These are phyloP conservation scores for Magnaporthiopsis poae DNA, from an alignment of 2,329 filamentous ascomycete genomes.

Conservation along the genomic window DNA sequence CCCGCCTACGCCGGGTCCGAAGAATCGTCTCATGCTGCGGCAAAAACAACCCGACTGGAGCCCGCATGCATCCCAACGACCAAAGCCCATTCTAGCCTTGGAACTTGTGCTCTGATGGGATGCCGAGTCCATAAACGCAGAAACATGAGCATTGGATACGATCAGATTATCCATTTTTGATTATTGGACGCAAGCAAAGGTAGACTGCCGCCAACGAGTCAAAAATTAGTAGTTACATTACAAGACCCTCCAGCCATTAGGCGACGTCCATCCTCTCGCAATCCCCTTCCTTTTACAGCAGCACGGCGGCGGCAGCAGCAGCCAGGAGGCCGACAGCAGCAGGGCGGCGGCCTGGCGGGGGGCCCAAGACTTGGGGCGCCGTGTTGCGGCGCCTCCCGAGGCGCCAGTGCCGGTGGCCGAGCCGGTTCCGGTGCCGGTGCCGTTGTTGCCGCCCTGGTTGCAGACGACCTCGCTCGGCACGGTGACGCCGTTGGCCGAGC, in stretches of 20 bases:
- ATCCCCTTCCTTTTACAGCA: constrained; percentile 12
- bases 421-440: constrained; percentile 5
- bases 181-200: too few species aligned
- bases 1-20: too few species aligned
- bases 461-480: constrained; percentile 25
- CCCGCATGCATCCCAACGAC: too few species aligned
- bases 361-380: constrained; percentile 10
- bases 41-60: background rate
- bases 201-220: too few species aligned
- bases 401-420: constrained; percentile 8
- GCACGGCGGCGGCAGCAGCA: constrained; percentile 14
- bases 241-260: background rate
- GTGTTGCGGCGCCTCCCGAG: constrained; percentile 6
- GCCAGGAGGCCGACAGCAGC: constrained; percentile 14
- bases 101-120: background rate
- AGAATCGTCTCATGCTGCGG: background rate
- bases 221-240: background rate
- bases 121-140: too few species aligned
- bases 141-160: background rate
- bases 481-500: constrained; percentile 22
- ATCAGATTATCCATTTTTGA: too few species aligned
- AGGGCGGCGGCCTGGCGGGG: constrained; percentile 12
- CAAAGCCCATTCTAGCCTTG: background rate
- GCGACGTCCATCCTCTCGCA: background rate
- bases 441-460: constrained; percentile 3